Evolutionary conservation across 306 rosid genomes (phyloP).

Genomic region (Cicer bijugum): DNA sequence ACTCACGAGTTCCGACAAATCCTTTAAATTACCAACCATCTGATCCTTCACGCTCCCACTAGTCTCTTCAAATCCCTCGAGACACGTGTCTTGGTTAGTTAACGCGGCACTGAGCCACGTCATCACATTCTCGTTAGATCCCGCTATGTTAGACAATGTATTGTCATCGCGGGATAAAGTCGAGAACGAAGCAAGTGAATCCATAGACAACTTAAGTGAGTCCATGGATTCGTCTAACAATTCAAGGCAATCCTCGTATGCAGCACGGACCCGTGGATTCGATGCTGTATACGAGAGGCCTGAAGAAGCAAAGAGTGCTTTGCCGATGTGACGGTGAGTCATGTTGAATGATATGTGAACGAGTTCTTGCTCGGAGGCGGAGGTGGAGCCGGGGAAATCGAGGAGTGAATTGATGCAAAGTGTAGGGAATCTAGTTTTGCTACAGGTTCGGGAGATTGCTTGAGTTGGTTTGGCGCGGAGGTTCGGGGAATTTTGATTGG

Average conservation of each 20-base stretch:
- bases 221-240: conserved; percentile 71
- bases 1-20: conserved; percentile 78
- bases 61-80: conserved; percentile 60
- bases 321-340: conserved; percentile 71
- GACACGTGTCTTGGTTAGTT: conserved; percentile 90
- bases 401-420: conserved; percentile 81
- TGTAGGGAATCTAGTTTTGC: conserved; percentile 69
- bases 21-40: conserved; percentile 55
- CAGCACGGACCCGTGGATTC: conserved; percentile 51
- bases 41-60: conserved; percentile 57
- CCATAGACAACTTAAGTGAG: conserved; percentile 55
- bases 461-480: conserved; percentile 67
- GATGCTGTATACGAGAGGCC: conserved; percentile 48
- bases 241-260: conserved; percentile 82
- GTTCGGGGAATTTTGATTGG: conserved; percentile 2
- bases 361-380: conserved; percentile 70
- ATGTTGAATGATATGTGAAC: conserved; percentile 86
- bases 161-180: background rate
- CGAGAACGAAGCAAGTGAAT: conserved; percentile 19
- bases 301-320: conserved; percentile 60
- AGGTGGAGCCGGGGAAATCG: conserved; percentile 71
- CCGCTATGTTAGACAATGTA: background rate
- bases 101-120: conserved; percentile 92
- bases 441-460: conserved; percentile 82
- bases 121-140: conserved; percentile 59